Percentiles rank a stretch among this genome's conserved stretches.
Evolutionary conservation across 2,329 filamentous ascomycete genomes (phyloP).

Genomic region (Diaporthe caulivora): DNA sequence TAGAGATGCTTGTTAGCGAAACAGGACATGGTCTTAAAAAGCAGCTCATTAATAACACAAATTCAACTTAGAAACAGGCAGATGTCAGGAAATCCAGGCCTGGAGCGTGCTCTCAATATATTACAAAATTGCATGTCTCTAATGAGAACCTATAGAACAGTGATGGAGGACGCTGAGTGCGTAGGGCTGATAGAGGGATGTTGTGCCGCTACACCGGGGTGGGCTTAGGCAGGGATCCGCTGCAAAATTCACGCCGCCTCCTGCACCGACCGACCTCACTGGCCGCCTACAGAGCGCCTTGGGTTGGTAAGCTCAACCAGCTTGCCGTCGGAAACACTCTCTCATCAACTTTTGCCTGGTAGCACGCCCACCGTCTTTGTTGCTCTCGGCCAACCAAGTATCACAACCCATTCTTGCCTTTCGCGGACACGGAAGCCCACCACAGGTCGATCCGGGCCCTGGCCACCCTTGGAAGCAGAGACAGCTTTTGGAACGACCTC

Average conservation of each 20-base stretch:
- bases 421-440: background rate
- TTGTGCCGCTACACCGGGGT: constrained; percentile 19
- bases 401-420: no score
- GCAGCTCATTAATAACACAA: no score
- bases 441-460: background rate
- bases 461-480: background rate
- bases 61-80: no score
- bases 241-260: constrained; percentile 39
- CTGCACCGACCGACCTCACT: background rate
- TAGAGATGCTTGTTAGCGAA: no score
- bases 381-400: background rate
- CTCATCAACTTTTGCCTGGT: background rate
- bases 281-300: background rate
- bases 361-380: background rate
- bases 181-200: background rate
- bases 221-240: constrained; percentile 24
- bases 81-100: no score
- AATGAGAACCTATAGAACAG: background rate
- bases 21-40: background rate
- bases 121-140: background rate
- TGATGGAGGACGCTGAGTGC: no score
- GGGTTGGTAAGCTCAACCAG: constrained; percentile 6
- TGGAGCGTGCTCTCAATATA: background rate
- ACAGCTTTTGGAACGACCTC: background rate
- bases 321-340: background rate